Percentiles rank a stretch among this genome's conserved stretches.
Evolutionary conservation across 345 rosid species (phyloP).

Genomic region (Microcos paniculata): DNA sequence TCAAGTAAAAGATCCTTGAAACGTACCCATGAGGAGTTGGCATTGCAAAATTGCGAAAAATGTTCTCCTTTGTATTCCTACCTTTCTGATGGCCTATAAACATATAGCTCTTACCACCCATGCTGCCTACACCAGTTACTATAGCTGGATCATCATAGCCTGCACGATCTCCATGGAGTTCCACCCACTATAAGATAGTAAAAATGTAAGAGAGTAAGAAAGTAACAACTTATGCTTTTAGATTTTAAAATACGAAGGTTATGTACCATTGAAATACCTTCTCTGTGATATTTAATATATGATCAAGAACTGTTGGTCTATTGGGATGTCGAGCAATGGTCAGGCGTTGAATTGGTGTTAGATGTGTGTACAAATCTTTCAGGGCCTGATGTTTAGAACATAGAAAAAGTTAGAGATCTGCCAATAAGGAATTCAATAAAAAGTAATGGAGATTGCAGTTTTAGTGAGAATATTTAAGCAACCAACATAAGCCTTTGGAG

Average conservation of each 20-base stretch:
- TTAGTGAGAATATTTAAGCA: background rate
- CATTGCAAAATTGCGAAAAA: constrained; percentile 96
- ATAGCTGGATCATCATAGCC: constrained; percentile 99
- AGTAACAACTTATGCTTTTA: background rate
- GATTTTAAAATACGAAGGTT: background rate
- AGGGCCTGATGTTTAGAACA: constrained; percentile 53
- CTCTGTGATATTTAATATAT: constrained; percentile 81
- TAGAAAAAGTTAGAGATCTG: background rate
- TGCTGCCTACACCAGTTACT: constrained; percentile 89
- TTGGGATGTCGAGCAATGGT: constrained; percentile 94
- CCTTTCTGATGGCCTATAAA: constrained; percentile 99
- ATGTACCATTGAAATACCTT: constrained; percentile 47
- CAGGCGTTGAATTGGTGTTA: constrained; percentile 92
- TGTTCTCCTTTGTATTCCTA: constrained; percentile 95
- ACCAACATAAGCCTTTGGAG: background rate
- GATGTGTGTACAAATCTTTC: constrained; percentile 72
- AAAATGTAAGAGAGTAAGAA: constrained; percentile 1
- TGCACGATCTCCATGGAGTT: constrained; percentile 98
- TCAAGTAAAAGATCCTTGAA: background rate
- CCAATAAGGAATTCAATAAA: background rate
- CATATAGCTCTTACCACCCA: constrained; percentile 85
- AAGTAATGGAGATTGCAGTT: background rate
- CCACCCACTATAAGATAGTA: constrained; percentile 59
- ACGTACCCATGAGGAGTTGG: constrained; percentile 99
- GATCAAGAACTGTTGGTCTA: constrained; percentile 97